These are phyloP conservation scores for Fusarium sp. DNA, from an alignment of 2,329 filamentous ascomycete genomes.

Conservation along the genomic window DNA sequence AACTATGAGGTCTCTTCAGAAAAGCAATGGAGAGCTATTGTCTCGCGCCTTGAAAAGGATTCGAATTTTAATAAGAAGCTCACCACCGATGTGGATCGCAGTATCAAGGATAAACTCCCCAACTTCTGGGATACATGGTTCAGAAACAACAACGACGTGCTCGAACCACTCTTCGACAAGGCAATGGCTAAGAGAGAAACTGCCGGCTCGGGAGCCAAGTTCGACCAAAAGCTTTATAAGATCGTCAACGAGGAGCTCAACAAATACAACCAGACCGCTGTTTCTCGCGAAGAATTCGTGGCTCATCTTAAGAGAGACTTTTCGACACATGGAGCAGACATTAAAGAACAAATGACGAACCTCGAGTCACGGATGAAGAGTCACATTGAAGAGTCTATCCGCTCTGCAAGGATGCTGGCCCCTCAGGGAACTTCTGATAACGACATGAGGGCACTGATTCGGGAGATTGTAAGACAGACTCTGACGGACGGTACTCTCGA, in stretches of 20 bases:
- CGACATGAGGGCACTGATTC: conserved; percentile 58
- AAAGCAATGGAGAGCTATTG: conserved; percentile 61
- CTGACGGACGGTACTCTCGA: conserved; percentile 62
- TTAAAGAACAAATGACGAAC: conserved; percentile 57
- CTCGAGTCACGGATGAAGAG: conserved; percentile 54
- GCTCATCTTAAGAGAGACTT: conserved; percentile 57
- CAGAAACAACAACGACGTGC: conserved; percentile 60
- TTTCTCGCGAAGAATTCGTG: conserved; percentile 65
- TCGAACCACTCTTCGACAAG: conserved; percentile 50
- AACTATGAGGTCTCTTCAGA: conserved; percentile 59
- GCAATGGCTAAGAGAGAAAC: conserved; percentile 53
- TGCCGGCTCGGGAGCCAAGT: conserved; percentile 51
- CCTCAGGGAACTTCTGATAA: conserved; percentile 53
- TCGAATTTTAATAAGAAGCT: conserved; percentile 48
- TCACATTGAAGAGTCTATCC: conserved; percentile 51
- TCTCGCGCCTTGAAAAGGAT: conserved; percentile 56
- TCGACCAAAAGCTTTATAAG: conserved; percentile 53
- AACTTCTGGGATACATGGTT: conserved; percentile 66
- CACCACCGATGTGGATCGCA: conserved; percentile 43
- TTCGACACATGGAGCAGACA: conserved; percentile 53
- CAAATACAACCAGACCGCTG: conserved; percentile 52
- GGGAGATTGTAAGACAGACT: conserved; percentile 58
- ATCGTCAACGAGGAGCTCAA: conserved; percentile 55
- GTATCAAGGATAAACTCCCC: conserved; percentile 51
- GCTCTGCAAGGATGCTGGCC: conserved; percentile 43